Evolutionary conservation across 2,329 filamentous ascomycete genomes (phyloP), one percentile per base, ranked within the genome.

Genomic region (Ophiostoma tasmaniense): DNA sequence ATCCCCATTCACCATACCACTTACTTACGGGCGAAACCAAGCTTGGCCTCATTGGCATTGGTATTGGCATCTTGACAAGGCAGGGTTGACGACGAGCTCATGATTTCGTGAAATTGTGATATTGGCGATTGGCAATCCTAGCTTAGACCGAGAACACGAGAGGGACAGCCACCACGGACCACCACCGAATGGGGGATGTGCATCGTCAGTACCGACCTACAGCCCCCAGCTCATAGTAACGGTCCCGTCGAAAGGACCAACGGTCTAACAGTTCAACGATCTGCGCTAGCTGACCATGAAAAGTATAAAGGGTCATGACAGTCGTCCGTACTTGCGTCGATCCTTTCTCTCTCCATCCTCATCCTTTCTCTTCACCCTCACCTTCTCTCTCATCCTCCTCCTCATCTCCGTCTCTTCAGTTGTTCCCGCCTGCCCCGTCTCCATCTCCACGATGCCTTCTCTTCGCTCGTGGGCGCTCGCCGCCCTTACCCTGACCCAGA

Each of bases 381-480:
- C 22, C 62, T 39, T 25, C 62, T n/a, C 33, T 35, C 61, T 64
- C 62, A 28, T 25, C 37, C 20, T 45, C 35, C 13, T 25, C 11
- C 22, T 62, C 25, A 11, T 37, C 42, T 13, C 22, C 20, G n/a
- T 64, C 42, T 59, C 25, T 2, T 10, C 25, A 22, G 25, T 8
- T 30, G 42, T 45, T 7, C 42, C 64, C 42, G 20, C 14, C 52
- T 62, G 25, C 14, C 52, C 28, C 20, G 33, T 22, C 11, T 64
- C 62, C 22, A 37, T 39, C 62, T 62, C 20, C 62, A 64, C 62
- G 20, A 70, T 70, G 69, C 66, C 69, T 25, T 66, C 69, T 30
- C 45, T 70, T 42, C 62, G 66, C 13, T 66, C 69, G 20, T 68
- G 66, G 69, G 66, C 66, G 10, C 61, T 70, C 14, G 66, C 69